Conservation (phyloP, 2,329 filamentous ascomycete genomes). For the Bipolaris cookei region DNA sequence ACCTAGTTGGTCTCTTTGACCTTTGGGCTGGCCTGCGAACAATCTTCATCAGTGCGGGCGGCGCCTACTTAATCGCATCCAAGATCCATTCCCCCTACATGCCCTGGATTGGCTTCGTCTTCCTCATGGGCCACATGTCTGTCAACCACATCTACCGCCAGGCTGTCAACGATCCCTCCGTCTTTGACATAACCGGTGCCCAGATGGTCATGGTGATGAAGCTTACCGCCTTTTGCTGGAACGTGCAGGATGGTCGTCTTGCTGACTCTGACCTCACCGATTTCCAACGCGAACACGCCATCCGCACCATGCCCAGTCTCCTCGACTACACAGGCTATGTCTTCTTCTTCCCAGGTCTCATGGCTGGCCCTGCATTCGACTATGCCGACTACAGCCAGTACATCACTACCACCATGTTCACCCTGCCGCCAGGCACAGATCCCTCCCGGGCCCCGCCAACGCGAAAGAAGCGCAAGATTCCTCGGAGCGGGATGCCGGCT, state of each 20-base stretch:
- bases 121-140: constrained; percentile 95
- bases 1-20: constrained; percentile 90
- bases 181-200: constrained; percentile 85
- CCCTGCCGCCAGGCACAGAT: constrained; percentile 79
- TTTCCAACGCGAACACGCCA: constrained; percentile 80
- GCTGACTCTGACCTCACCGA: constrained; percentile 81
- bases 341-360: constrained; percentile 89
- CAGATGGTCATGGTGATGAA: constrained; percentile 99
- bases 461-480: constrained; percentile 88
- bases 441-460: constrained; percentile 84
- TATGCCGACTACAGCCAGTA: constrained; percentile 90
- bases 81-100: constrained; percentile 88
- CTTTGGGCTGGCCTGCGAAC: constrained; percentile 86
- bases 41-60: constrained; percentile 77
- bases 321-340: constrained; percentile 90
- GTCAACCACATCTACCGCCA: constrained; percentile 86
- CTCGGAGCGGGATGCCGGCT: constrained; percentile 86
- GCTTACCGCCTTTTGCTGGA: constrained; percentile 95
- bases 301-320: constrained; percentile 74
- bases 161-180: constrained; percentile 67
- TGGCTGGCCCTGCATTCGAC: constrained; percentile 92
- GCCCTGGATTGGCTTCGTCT: constrained; percentile 96
- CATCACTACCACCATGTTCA: constrained; percentile 95
- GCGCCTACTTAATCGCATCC: constrained; percentile 81
- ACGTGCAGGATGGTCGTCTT: constrained; percentile 88